Evolutionary conservation across 163 green algal genomes (phyloP), one percentile per base, ranked within the genome.

Genomic region (Scenedesmus sp.): DNA sequence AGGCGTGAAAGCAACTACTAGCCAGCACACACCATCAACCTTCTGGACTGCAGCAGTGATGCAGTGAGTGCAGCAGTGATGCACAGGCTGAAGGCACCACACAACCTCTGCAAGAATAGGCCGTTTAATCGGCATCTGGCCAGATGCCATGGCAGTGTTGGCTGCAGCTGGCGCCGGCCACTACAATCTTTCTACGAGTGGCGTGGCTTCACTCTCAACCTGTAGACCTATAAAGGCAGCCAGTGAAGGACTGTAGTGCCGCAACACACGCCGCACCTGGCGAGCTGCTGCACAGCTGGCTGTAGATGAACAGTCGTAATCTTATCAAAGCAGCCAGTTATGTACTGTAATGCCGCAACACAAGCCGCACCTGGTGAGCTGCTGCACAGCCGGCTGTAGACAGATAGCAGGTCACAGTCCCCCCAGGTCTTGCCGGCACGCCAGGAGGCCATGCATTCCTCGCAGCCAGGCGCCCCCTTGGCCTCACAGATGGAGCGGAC

Each of bases 341-440:
- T 70, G 4, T 23, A 12, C 3, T 70, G 16, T 5, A 12, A 70
- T 20, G 62, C 20, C 16, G 10, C 62, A 70, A 20, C 16, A 70
- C 12, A 70, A 3, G 52, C 54, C 16, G 16, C 82, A 88, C 82
- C 59, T 66, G 82, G 82, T 62, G 52, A 20, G 15, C 5, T 62
- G 16, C 16, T 23, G 82, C 82, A 88, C 23, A 76, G n/a, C 20
- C 15, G 12, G 57, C 82, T 62, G 54, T 67, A 88, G 15, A 46
- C 20, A 9, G 57, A 60, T 57, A 88, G 82, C 18, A 88, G 56
- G 82, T 88, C 82, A 23, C 82, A 88, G 18, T 76, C 57, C 10
- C 82, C 82, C 23, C 59, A 88, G 6, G 82, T 88, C 56, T 67
- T 67, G 56, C 34, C 46, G 15, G 55, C 56, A 4, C 46, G 2